These are phyloP conservation scores for Tubosaeta brunneosetosa DNA, from an alignment of 768 basidiomycete genomes.

Conservation along the genomic window DNA sequence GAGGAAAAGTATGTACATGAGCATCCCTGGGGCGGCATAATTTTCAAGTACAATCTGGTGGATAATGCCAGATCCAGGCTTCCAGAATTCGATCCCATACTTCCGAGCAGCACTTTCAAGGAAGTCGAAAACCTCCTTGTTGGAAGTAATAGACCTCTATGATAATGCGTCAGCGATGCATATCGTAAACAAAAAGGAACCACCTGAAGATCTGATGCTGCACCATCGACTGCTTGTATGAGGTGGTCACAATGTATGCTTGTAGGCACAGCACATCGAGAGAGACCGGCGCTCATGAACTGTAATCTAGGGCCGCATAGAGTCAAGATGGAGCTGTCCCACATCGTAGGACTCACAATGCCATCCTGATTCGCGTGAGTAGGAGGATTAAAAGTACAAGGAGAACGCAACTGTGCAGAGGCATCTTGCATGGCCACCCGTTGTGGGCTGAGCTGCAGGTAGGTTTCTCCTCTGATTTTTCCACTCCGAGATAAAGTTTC, in stretches of 20 bases:
- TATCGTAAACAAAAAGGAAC: background rate
- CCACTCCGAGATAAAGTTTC: constrained; percentile 60
- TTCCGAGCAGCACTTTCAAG: constrained; percentile 86
- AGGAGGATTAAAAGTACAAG: background rate
- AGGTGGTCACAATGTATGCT: constrained; percentile 98
- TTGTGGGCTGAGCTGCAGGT: constrained; percentile 87
- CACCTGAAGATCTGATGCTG: constrained; percentile 80
- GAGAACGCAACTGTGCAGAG: constrained; percentile 69
- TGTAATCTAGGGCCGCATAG: constrained; percentile 56
- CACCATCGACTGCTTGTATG: constrained; percentile 90
- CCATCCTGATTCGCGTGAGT: constrained; percentile 57
- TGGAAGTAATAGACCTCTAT: constrained; percentile 78
- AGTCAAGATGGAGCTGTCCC: constrained; percentile 1
- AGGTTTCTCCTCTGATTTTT: constrained; percentile 77
- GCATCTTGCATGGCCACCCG: constrained; percentile 98
- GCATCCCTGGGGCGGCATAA: constrained; percentile 92
- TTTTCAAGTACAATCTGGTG: constrained; percentile 99
- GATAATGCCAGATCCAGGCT: constrained; percentile 85
- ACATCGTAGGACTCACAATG: constrained; percentile 48
- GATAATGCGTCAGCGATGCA: background rate
- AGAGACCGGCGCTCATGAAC: constrained; percentile 95
- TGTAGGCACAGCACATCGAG: constrained; percentile 77
- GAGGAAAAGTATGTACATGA: constrained; percentile 55
- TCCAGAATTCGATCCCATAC: constrained; percentile 98
- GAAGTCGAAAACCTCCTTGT: constrained; percentile 97